Conservation (phyloP, 2,329 filamentous ascomycete species). For the Ascochyta rabiei region DNA sequence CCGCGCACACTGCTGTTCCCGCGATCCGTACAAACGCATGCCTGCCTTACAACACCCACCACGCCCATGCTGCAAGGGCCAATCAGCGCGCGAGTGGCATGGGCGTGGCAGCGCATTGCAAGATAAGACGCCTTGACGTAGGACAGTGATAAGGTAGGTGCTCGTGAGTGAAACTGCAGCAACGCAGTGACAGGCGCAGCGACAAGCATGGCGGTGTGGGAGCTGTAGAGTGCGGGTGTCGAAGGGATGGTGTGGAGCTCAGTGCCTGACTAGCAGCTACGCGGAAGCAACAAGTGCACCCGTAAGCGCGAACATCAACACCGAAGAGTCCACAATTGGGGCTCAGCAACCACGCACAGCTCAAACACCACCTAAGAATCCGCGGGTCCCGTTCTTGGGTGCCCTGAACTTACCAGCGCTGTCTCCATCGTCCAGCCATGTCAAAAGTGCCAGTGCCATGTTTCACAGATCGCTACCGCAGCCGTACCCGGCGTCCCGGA, state of each 20-base stretch:
- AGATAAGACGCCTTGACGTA: conserved; percentile 13
- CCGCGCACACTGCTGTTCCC: conserved; percentile 14
- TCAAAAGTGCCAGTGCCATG: background rate
- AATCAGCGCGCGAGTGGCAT: conserved; percentile 24
- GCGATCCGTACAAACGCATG: conserved; percentile 21
- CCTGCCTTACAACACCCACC: conserved; percentile 25
- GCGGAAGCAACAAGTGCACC: conserved; percentile 12
- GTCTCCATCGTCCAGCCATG: background rate
- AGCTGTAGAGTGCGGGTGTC: conserved; percentile 8
- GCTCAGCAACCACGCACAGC: conserved; percentile 1
- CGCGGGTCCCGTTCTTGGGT: conserved; percentile 2
- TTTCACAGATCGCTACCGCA: conserved; percentile 11
- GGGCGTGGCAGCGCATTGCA: conserved; percentile 8
- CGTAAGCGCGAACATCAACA: conserved; percentile 13
- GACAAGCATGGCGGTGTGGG: conserved; percentile 19
- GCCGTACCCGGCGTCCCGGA: background rate
- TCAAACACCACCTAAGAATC: background rate
- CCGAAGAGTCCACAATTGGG: background rate
- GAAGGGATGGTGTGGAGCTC: conserved; percentile 13
- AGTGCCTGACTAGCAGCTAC: conserved; percentile 10
- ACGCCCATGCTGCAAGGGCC: conserved; percentile 29
- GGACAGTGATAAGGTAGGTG: conserved; percentile 13
- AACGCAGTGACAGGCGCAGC: conserved; percentile 11
- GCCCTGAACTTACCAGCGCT: background rate
- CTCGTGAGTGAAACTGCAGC: conserved; percentile 18